These are phyloP conservation scores for Aegilops sharonensis DNA, from an alignment of 176 grass and related monocot species.

Conservation along the genomic window DNA sequence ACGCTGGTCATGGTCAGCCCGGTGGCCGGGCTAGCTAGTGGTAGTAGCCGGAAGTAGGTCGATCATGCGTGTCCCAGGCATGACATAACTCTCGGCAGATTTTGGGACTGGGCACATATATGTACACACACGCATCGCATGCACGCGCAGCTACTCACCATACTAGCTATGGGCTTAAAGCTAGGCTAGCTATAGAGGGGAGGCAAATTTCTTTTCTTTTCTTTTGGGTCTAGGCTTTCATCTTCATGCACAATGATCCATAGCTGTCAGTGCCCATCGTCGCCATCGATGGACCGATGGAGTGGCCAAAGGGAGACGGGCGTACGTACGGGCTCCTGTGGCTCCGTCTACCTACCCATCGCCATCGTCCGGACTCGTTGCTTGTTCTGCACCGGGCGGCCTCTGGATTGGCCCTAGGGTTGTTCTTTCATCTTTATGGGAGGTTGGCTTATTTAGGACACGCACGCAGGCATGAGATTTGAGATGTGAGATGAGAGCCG, in stretches of 20 bases:
- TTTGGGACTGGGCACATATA: neutral
- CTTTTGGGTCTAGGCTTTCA: neutral
- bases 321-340: neutral
- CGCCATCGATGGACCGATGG: neutral
- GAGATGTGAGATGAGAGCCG: neutral
- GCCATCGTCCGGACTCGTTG: neutral
- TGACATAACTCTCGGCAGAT: slow-evolving; percentile 21
- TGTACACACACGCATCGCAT: neutral
- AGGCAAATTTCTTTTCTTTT: neutral
- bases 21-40: too few species aligned
- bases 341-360: neutral
- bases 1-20: neutral
- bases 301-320: neutral
- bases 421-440: slow-evolving; percentile 18
- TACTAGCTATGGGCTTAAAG: neutral
- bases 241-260: neutral
- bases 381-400: neutral
- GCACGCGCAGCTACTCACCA: neutral
- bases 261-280: neutral
- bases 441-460: slow-evolving; percentile 68
- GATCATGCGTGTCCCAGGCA: too few species aligned
- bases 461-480: neutral
- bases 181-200: neutral
- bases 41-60: too few species aligned
- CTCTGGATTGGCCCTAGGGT: slow-evolving; percentile 23